Evolutionary conservation across 2,329 filamentous ascomycete genomes (phyloP), one percentile per base, ranked within the genome.

Genomic region (Fusarium sp.): DNA sequence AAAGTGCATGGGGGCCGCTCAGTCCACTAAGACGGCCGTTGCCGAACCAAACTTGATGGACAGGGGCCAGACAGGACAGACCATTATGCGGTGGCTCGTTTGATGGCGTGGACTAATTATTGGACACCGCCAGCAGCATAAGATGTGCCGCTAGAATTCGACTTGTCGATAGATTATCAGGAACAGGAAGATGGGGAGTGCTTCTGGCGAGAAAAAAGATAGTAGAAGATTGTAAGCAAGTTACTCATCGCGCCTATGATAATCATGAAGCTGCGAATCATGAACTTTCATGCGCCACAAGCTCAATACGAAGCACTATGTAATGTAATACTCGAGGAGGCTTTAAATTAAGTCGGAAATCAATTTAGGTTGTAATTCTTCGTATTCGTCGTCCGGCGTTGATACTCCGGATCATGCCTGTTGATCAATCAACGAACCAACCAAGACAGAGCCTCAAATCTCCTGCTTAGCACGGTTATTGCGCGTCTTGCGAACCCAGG

Each of bases 11-110:
- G 45, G 48, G 28, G 23, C 50, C 56, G 56, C 65, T 68, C 65
- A 66, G 66, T 36, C 65, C 61, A 68, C 61, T 68, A 68, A 62
- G 45, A 56, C 65, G 65, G 65, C 65, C 65, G 56, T 45, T 68
- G 65, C 65, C 65, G 65, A 68, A 68, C 65, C 47, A 69, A 44
- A 66, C 44, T 36, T 68, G 60, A 68, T 62, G 26, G 51, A 39
- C 56, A 68, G 56, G 60, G 65, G 24, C 44, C n/a, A 39, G 26
- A 26, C 39, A 56, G 26, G 52, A 48, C 64, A 67, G 60, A 57
- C 65, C 60, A 69, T 67, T 52, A 69, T 66, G 49, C 43, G 48
- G 49, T 68, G 65, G 49, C 65, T 59, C 49, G 45, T 19, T 51
- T 53, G 49, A 69, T 63, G 65, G 52, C 32, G 52, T 69, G 65